A percentile compares a stretch with the other conserved stretches of the same genome.
Conservation (phyloP, 2,329 filamentous ascomycete genomes). For the Ophiostoma piceae region DNA sequence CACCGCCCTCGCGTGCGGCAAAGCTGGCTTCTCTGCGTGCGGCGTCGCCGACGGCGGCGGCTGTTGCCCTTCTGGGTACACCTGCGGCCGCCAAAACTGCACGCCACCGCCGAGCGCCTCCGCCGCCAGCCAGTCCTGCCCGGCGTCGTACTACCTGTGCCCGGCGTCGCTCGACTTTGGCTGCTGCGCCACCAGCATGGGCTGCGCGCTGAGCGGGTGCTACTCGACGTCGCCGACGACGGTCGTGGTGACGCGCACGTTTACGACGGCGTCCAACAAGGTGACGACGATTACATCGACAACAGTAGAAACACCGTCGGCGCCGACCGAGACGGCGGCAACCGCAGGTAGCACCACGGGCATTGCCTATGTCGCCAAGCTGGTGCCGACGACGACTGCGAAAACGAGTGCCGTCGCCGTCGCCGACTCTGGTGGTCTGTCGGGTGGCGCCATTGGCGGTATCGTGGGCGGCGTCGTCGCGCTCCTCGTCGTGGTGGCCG, state of each 20-base stretch:
- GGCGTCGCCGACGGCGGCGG: conserved; percentile 35
- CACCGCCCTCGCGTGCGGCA: conserved; percentile 33
- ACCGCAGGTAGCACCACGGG: conserved; percentile 23
- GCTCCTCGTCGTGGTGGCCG: conserved; percentile 45
- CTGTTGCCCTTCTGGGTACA: conserved; percentile 37
- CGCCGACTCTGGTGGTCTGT: conserved; percentile 31
- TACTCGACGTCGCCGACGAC: conserved; percentile 46
- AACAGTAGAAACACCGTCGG: conserved; percentile 39
- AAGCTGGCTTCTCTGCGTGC: conserved; percentile 40
- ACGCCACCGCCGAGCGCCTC: conserved; percentile 36
- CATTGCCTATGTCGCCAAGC: conserved; percentile 37
- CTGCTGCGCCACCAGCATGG: conserved; percentile 48
- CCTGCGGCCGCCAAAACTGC: conserved; percentile 42
- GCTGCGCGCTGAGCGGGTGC: conserved; percentile 45
- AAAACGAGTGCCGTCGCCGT: conserved; percentile 38
- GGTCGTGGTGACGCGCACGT: conserved; percentile 39
- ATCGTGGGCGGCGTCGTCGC: conserved; percentile 49
- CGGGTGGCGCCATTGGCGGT: conserved; percentile 44
- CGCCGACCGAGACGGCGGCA: conserved; percentile 30
- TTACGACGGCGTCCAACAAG: conserved; percentile 40
- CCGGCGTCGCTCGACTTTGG: conserved; percentile 48
- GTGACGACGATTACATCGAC: conserved; percentile 40
- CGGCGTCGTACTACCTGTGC: conserved; percentile 44
- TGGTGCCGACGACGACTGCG: conserved; percentile 41
- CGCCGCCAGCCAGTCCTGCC: conserved; percentile 38